Conservation (phyloP, 306 rosid genomes). For the Casuarina equisetifolia region DNA sequence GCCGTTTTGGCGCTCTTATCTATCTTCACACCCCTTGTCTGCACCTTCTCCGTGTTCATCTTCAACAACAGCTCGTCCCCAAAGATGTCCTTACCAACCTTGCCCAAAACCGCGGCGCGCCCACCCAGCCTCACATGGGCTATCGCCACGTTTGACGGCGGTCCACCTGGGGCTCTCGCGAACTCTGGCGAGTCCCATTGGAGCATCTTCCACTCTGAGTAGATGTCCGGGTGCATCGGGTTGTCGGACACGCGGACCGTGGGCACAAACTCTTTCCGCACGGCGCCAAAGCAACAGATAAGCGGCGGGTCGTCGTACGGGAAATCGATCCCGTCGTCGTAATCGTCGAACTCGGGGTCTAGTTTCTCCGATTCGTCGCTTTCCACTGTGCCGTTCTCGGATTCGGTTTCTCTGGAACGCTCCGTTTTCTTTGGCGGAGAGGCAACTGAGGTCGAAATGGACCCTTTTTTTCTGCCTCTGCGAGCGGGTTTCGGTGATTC, state of each 20-base stretch:
- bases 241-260: conserved; percentile 71
- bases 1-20: conserved; percentile 51
- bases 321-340: conserved; percentile 67
- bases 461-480: conserved; percentile 60
- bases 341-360: conserved; percentile 31
- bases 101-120: conserved; percentile 83
- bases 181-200: conserved; percentile 99
- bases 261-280: conserved; percentile 74
- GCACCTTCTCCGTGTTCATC: conserved; percentile 82
- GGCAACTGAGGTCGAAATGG: conserved; percentile 19
- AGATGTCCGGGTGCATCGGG: conserved; percentile 78
- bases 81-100: conserved; percentile 66
- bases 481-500: conserved; percentile 55
- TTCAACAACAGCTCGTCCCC: conserved; percentile 71
- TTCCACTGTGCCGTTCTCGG: conserved; percentile 38
- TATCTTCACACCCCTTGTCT: conserved; percentile 71
- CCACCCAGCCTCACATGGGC: conserved; percentile 92
- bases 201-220: conserved; percentile 92
- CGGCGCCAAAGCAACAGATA: conserved; percentile 88
- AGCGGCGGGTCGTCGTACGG: conserved; percentile 74
- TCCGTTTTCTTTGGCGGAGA: conserved; percentile 38
- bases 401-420: conserved; percentile 33
- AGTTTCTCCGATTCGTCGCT: conserved; percentile 12
- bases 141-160: conserved; percentile 80
- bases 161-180: conserved; percentile 77